Conservation (phyloP, 768 basidiomycete genomes). For the Lactarius hatsudake region DNA sequence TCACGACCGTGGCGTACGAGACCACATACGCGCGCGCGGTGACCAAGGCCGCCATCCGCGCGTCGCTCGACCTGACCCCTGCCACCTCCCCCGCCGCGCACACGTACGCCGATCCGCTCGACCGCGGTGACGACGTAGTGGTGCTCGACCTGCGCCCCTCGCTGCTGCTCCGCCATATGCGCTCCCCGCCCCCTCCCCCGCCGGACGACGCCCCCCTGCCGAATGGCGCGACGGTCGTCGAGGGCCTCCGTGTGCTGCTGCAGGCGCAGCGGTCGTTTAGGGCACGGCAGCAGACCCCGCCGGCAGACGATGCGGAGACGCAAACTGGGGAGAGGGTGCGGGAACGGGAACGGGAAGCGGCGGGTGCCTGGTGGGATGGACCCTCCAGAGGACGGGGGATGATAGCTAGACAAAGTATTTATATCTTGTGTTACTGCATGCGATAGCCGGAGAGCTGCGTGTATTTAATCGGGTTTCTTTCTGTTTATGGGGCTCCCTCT, state of each 20-base stretch:
- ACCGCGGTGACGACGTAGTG: conserved; percentile 14
- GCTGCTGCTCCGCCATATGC: conserved; percentile 54
- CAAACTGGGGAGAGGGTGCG: conserved; percentile 31
- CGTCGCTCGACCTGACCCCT: conserved; percentile 37
- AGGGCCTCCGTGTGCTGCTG: conserved; percentile 44
- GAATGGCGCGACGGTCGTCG: conserved; percentile 53
- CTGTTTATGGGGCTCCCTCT: neutral
- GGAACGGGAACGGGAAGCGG: conserved; percentile 7
- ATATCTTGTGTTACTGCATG: conserved; percentile 15
- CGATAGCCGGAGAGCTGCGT: conserved; percentile 2
- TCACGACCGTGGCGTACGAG: conserved; percentile 70
- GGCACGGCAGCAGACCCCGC: conserved; percentile 29
- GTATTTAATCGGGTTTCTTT: conserved; percentile 7
- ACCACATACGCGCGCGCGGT: conserved; percentile 44
- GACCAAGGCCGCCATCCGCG: conserved; percentile 35
- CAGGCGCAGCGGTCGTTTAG: conserved; percentile 44
- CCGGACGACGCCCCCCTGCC: conserved; percentile 48
- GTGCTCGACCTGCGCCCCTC: conserved; percentile 61
- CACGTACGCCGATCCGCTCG: conserved; percentile 30
- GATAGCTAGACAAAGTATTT: conserved; percentile 12
- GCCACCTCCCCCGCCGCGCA: conserved; percentile 31
- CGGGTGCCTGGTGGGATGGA: conserved; percentile 34
- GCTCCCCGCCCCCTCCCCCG: conserved; percentile 48
- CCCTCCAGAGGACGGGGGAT: conserved; percentile 14
- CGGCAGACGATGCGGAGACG: conserved; percentile 37